Percentiles rank a stretch among this genome's conserved stretches.
phyloP scores from a whole-genome alignment of 1,139 yeast species.

The Kurtzmaniella quercitrusa region DNA sequence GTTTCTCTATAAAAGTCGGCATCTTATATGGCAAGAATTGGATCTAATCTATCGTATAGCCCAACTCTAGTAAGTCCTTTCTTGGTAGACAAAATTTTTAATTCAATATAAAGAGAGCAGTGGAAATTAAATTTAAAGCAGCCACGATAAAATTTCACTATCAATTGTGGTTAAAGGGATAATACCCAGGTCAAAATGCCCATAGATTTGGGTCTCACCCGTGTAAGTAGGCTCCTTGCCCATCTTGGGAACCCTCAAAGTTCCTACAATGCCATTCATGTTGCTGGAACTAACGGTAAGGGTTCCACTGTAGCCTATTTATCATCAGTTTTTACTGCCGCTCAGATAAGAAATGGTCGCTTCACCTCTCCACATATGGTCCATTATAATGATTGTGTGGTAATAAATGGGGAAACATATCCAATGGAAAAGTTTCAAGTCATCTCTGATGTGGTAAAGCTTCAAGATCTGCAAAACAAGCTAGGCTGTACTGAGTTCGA shows the following conservation, averaged over 20 bases:
- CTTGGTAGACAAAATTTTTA: too few relatives aligned
- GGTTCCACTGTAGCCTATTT: constrained; percentile 85
- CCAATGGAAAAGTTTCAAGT: constrained; percentile 39
- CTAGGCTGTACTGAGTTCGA: constrained; percentile 86
- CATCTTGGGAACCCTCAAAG: constrained; percentile 68
- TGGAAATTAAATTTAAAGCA: too few relatives aligned
- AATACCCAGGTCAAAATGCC: constrained; percentile 24
- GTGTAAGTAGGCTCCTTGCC: constrained; percentile 54
- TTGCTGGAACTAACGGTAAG: constrained; percentile 95
- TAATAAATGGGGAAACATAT: constrained; percentile 58
- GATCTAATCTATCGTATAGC: too few relatives aligned
- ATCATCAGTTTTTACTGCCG: constrained; percentile 52
- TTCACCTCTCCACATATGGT: constrained; percentile 87
- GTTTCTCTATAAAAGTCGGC: constrained; percentile 34
- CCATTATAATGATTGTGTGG: constrained; percentile 69
- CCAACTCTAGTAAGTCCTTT: too few relatives aligned
- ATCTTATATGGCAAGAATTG: neutral
- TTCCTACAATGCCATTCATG: constrained; percentile 61
- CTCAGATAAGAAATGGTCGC: constrained; percentile 57
- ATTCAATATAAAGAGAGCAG: too few relatives aligned
- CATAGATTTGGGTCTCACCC: constrained; percentile 57
- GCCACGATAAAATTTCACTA: too few relatives aligned
- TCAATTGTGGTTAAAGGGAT: too few relatives aligned
- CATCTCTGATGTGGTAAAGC: constrained; percentile 37
- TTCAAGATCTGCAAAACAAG: constrained; percentile 26